Evolutionary conservation across 225 moss, liverwort and hornwort genomes (phyloP), one percentile per base, ranked within the genome.

Genomic region (Sphagnum tenellum): DNA sequence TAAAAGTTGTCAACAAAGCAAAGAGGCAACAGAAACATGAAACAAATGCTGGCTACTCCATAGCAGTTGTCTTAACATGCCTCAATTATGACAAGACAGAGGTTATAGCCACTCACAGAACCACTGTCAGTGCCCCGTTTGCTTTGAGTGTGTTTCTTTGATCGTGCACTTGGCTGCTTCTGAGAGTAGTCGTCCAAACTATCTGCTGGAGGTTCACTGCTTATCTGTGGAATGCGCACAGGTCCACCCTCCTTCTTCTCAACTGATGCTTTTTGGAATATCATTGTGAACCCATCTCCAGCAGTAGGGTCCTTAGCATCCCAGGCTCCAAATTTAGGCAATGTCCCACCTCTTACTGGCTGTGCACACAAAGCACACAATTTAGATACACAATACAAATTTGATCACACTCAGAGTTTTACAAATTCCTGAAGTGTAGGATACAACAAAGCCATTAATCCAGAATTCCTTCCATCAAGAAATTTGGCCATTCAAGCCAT

Each of bases 231-330:
- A 69, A 84, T 84, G 57, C 78, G 80, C 73, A 84, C 80, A 46
- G 84, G 84, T 55, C 77, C 84, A 71, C 84, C 84, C 73, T 84
- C 84, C 66, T 81, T 84, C 70, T 78, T 84, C 78, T 84, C 84
- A 49, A 74, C 73, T 67, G 84, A 81, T 46, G 78, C 73, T 65
- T 81, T 81, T 69, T 84, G 80, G 59, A 84, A 84, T 12, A 84
- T 84, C 84, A 81, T 84, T 6, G 84, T 84, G 71, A 81, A 84
- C 64, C 84, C 84, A 66, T 84, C 84, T 67, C 80, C 84, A 13
- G 84, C 72, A 49, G 75, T 84, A 13, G 84, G 84, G 55, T 84
- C 84, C 73, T 81, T 84, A 46, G 73, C 84, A 75, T 84, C 80
- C 84, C 84, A 84, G 50, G 75, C 84, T 73, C 84, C 84, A 45